phyloP scores from a whole-genome alignment of 2,329 filamentous ascomycete genomes.

The Plectosphaerella plurivora region DNA sequence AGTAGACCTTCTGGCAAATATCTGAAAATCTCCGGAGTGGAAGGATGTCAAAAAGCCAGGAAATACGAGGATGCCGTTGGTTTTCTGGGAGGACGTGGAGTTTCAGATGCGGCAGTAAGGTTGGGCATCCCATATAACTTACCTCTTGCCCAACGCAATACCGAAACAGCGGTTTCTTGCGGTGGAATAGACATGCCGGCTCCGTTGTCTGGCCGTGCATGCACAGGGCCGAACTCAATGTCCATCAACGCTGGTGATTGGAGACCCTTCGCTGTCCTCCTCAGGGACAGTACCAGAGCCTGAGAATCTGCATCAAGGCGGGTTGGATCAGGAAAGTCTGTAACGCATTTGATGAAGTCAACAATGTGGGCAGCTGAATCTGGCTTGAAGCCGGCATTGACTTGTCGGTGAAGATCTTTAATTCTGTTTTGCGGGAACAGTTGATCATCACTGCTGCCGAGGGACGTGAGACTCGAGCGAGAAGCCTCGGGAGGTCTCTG shows the following conservation, averaged over 20 bases:
- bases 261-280: background rate
- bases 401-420: background rate
- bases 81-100: slow-evolving; percentile 6
- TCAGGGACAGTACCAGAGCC: background rate
- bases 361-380: slow-evolving; percentile 18
- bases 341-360: slow-evolving; percentile 21
- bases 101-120: too few species aligned
- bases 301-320: background rate
- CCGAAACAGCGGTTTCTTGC: slow-evolving; percentile 17
- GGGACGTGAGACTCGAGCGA: background rate
- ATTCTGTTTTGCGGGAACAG: background rate
- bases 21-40: slow-evolving; percentile 23
- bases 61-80: slow-evolving; percentile 16
- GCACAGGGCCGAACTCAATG: background rate
- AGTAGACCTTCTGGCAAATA: slow-evolving; percentile 28
- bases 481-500: background rate
- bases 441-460: background rate
- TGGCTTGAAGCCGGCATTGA: background rate
- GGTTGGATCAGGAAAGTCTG: background rate
- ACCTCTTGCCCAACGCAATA: slow-evolving; percentile 28
- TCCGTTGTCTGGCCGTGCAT: background rate
- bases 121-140: slow-evolving; percentile 10
- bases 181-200: slow-evolving; percentile 17
- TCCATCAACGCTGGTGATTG: background rate
- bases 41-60: slow-evolving; percentile 25